Conservation (phyloP, 2,329 filamentous ascomycete genomes). For the Penicillium sp. region DNA sequence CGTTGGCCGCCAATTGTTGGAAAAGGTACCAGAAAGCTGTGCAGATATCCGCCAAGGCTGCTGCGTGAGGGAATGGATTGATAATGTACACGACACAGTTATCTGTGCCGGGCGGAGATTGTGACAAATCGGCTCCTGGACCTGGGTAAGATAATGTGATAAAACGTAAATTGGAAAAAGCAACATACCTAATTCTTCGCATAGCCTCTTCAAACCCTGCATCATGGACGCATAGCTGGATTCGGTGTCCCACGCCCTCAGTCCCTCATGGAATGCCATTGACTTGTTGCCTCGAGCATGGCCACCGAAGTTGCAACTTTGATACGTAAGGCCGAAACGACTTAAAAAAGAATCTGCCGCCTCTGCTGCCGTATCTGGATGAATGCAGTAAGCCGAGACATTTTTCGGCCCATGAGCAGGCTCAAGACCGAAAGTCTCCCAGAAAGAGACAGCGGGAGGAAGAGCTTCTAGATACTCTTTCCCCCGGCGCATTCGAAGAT, state of each 20-base stretch:
- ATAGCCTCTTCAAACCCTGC: slow-evolving; percentile 32
- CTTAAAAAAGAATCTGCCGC: slow-evolving; percentile 50
- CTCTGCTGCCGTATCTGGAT: slow-evolving; percentile 46
- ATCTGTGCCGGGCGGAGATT: slow-evolving; percentile 29
- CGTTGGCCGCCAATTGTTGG: slow-evolving; percentile 47
- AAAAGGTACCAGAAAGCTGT: slow-evolving; percentile 55
- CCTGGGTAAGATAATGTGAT: slow-evolving; percentile 10
- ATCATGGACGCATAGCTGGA: slow-evolving; percentile 32
- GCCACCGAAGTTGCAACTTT: slow-evolving; percentile 52
- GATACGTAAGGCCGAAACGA: slow-evolving; percentile 52
- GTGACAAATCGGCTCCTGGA: slow-evolving; percentile 34
- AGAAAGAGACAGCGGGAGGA: slow-evolving; percentile 54
- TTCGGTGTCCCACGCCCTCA: slow-evolving; percentile 36
- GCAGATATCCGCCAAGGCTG: slow-evolving; percentile 49
- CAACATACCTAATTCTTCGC: slow-evolving; percentile 36
- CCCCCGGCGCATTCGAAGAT: slow-evolving; percentile 51
- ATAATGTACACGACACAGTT: slow-evolving; percentile 56
- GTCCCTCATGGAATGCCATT: slow-evolving; percentile 36
- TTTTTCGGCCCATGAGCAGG: slow-evolving; percentile 54
- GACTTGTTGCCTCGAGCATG: slow-evolving; percentile 44
- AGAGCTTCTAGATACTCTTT: slow-evolving; percentile 52
- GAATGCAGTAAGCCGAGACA: slow-evolving; percentile 54
- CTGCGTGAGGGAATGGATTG: slow-evolving; percentile 49
- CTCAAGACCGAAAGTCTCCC: slow-evolving; percentile 56
- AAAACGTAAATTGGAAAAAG: background rate